These are phyloP conservation scores for Phytophthora chlamydospora DNA, from an alignment of 352 stramenopile genomes.

Conservation along the genomic window DNA sequence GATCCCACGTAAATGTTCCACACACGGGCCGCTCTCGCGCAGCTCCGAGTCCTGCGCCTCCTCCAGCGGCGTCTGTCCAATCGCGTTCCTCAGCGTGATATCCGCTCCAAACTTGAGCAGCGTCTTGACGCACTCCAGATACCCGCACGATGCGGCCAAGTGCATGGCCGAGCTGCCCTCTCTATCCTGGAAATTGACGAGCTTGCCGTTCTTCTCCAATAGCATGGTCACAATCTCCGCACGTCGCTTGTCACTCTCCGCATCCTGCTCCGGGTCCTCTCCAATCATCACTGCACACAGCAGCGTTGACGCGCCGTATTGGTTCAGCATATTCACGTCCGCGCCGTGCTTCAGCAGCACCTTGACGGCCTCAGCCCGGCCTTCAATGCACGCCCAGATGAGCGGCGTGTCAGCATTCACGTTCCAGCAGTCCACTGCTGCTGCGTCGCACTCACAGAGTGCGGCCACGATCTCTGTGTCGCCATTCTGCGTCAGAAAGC, in stretches of 20 bases:
- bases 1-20: conserved; percentile 61
- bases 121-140: conserved; percentile 75
- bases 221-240: conserved; percentile 68
- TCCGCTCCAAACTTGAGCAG: conserved; percentile 66
- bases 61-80: conserved; percentile 82
- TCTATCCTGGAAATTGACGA: conserved; percentile 84
- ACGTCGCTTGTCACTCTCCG: conserved; percentile 49
- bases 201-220: conserved; percentile 61
- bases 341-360: conserved; percentile 66
- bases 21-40: conserved; percentile 58
- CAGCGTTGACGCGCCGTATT: conserved; percentile 70
- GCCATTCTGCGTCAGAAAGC: conserved; percentile 50
- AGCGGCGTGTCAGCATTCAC: conserved; percentile 80
- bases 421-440: conserved; percentile 71
- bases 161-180: conserved; percentile 88
- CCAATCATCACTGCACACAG: conserved; percentile 84
- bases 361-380: conserved; percentile 63
- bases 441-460: conserved; percentile 66
- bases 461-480: conserved; percentile 68
- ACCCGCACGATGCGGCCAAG: conserved; percentile 73
- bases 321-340: conserved; percentile 73
- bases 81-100: conserved; percentile 79
- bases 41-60: conserved; percentile 76
- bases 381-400: conserved; percentile 87
- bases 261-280: conserved; percentile 66